These are phyloP conservation scores for Dalbergia cultrata DNA, from an alignment of 306 rosid genomes.

Conservation along the genomic window DNA sequence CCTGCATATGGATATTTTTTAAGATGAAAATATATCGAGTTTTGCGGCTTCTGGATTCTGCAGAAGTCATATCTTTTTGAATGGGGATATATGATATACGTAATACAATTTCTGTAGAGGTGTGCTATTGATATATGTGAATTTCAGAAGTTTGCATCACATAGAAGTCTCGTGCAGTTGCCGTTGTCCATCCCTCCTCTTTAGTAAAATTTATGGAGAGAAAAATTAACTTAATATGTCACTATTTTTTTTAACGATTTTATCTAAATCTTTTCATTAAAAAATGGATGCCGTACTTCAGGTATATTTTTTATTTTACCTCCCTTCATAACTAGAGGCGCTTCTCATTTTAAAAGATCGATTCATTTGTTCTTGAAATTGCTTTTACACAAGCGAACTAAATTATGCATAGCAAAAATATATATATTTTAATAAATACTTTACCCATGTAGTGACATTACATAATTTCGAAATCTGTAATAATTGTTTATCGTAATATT, in stretches of 20 bases:
- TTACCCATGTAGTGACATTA: background rate
- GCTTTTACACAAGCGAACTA: background rate
- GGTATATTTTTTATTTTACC: background rate
- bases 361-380: conserved; percentile 10
- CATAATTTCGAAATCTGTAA: conserved; percentile 20
- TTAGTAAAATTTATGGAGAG: conserved; percentile 13
- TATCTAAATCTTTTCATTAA: background rate
- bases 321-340: conserved; percentile 9
- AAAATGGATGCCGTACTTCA: background rate
- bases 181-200: conserved; percentile 27
- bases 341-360: conserved; percentile 27
- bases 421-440: conserved; percentile 13
- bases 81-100: conserved; percentile 30
- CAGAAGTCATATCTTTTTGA: conserved; percentile 14
- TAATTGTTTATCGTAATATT: conserved; percentile 24
- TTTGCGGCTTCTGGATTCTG: conserved; percentile 10
- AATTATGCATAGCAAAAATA: conserved; percentile 4
- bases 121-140: conserved; percentile 25
- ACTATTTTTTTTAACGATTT: background rate
- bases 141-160: conserved; percentile 14
- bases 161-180: conserved; percentile 18
- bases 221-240: background rate
- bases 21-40: background rate
- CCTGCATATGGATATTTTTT: background rate
- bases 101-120: conserved; percentile 18